These are phyloP conservation scores for Aureobasidium mangrovei DNA, from an alignment of 2,329 filamentous ascomycete species.

Conservation along the genomic window DNA sequence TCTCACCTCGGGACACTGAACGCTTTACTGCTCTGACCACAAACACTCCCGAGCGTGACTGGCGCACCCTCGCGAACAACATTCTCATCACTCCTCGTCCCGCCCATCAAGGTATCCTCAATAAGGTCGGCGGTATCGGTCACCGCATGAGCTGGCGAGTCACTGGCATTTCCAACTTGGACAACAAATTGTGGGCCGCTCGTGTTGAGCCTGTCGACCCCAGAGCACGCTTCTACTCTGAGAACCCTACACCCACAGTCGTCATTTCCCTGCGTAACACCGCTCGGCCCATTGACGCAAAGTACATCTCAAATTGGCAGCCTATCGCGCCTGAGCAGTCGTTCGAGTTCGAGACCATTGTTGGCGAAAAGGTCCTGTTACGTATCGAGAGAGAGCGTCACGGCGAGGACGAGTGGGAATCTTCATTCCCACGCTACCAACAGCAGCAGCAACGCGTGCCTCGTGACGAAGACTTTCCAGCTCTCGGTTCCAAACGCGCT, in stretches of 20 bases:
- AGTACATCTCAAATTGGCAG: constrained; percentile 65
- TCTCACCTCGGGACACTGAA: constrained; percentile 62
- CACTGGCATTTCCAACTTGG: constrained; percentile 62
- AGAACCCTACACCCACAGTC: constrained; percentile 68
- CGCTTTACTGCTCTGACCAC: constrained; percentile 62
- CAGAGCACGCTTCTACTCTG: constrained; percentile 62
- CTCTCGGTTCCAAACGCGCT: constrained; percentile 19
- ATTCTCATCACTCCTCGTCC: constrained; percentile 81
- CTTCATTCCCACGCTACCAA: constrained; percentile 51
- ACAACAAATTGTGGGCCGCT: constrained; percentile 82
- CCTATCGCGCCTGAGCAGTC: constrained; percentile 61
- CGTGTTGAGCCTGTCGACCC: constrained; percentile 63
- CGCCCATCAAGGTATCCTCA: constrained; percentile 61
- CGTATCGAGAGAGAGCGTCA: constrained; percentile 68
- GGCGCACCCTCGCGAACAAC: constrained; percentile 78
- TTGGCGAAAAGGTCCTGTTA: constrained; percentile 79
- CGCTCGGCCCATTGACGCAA: constrained; percentile 68
- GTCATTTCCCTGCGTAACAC: constrained; percentile 73
- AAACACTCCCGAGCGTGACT: constrained; percentile 44
- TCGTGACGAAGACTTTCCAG: constrained; percentile 40
- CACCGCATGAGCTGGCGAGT: constrained; percentile 78
- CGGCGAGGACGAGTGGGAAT: constrained; percentile 55
- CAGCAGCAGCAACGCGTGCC: constrained; percentile 49
- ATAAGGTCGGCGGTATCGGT: constrained; percentile 80
- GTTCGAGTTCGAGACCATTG: constrained; percentile 70